A percentile compares a stretch with the other conserved stretches of the same genome.
These are phyloP conservation scores for Chalara sp. DNA, from an alignment of 2,329 filamentous ascomycete genomes.

Conservation along the genomic window DNA sequence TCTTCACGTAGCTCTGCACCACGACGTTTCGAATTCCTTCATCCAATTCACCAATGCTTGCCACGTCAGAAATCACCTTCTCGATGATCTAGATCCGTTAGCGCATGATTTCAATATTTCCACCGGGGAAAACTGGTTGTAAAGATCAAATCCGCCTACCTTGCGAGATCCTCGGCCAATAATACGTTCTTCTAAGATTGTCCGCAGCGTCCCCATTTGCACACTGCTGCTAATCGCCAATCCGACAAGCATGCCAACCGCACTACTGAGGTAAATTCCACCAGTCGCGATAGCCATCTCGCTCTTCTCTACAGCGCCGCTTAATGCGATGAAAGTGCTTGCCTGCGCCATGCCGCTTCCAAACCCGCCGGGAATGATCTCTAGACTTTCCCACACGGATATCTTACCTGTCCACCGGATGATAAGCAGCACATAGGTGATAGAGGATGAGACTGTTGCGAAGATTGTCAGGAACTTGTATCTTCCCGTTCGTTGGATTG, in stretches of 20 bases:
- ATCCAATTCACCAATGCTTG: conserved; percentile 9
- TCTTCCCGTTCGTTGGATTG: conserved; percentile 41
- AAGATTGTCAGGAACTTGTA: conserved; percentile 50
- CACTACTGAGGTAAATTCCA: conserved; percentile 36
- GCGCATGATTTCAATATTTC: background rate
- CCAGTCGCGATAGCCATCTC: conserved; percentile 44
- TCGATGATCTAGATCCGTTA: conserved; percentile 11
- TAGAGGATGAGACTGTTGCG: conserved; percentile 40
- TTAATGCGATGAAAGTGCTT: conserved; percentile 42
- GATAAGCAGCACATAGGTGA: conserved; percentile 45
- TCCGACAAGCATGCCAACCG: conserved; percentile 17
- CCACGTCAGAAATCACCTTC: conserved; percentile 15
- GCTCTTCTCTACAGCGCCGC: conserved; percentile 35
- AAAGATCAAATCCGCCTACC: background rate
- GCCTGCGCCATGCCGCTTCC: conserved; percentile 40
- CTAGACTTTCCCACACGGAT: conserved; percentile 46
- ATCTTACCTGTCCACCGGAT: conserved; percentile 55
- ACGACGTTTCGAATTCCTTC: conserved; percentile 11
- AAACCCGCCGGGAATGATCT: conserved; percentile 51
- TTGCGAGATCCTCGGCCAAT: conserved; percentile 1
- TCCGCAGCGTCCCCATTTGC: conserved; percentile 9
- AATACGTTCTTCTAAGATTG: conserved; percentile 1
- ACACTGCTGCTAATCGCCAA: conserved; percentile 16
- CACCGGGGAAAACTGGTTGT: no score
- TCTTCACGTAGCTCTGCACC: conserved; percentile 16